Conservation (phyloP, 2,329 filamentous ascomycete species). For the Tolypocladium nubicola region DNA sequence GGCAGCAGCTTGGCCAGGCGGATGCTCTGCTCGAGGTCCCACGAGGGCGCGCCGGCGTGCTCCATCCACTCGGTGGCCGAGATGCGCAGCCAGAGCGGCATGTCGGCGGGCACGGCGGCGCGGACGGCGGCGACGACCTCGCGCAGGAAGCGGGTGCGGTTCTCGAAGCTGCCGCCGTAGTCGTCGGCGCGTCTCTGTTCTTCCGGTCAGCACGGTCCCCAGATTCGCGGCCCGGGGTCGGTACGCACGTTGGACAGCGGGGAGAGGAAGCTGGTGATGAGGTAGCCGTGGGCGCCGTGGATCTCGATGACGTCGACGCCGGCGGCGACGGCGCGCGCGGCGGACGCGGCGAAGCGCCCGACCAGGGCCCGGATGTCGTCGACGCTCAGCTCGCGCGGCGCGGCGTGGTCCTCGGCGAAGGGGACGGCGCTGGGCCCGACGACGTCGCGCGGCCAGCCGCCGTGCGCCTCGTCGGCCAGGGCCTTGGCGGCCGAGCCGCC, state of each 20-base stretch:
- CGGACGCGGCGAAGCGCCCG: constrained; percentile 46
- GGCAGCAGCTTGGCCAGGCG: constrained; percentile 60
- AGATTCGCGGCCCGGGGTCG: neutral
- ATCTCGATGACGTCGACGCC: constrained; percentile 71
- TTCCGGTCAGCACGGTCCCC: neutral
- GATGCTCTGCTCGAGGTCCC: constrained; percentile 55
- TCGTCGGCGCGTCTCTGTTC: constrained; percentile 44
- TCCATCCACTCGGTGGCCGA: constrained; percentile 57
- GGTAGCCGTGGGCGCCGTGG: constrained; percentile 55
- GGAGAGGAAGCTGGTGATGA: constrained; percentile 55
- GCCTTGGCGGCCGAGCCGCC: constrained; percentile 30
- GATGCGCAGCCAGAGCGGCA: constrained; percentile 48
- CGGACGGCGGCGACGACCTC: constrained; percentile 43
- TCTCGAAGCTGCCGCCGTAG: constrained; percentile 57
- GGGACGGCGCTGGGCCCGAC: constrained; percentile 40
- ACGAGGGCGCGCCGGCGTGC: constrained; percentile 34
- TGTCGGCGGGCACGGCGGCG: constrained; percentile 37
- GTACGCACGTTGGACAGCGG: constrained; percentile 40
- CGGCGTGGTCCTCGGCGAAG: constrained; percentile 50
- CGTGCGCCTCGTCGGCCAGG: constrained; percentile 39
- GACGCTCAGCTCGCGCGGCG: constrained; percentile 57
- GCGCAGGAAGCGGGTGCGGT: constrained; percentile 50
- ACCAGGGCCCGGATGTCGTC: constrained; percentile 59
- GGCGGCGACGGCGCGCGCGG: constrained; percentile 50
- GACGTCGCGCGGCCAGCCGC: constrained; percentile 48